Percentiles rank a stretch among this genome's conserved stretches.
phyloP scores from a whole-genome alignment of 1,284 basidiomycete genomes.

The Cutaneotrichosporon cutaneum region DNA sequence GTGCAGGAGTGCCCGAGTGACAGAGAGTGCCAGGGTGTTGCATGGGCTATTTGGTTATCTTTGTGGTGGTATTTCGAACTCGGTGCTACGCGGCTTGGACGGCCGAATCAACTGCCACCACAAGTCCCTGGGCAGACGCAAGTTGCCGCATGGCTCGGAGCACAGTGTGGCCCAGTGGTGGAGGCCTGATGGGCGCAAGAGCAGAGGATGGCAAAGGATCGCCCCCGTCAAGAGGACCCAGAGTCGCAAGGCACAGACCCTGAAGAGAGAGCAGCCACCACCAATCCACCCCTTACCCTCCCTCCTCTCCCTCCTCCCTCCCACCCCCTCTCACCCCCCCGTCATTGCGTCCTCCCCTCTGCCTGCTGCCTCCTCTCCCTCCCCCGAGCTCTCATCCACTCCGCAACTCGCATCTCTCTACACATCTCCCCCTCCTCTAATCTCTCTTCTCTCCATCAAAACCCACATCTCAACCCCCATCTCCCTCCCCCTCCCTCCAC shows the following conservation, averaged over 20 bases:
- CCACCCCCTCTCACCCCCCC: no score
- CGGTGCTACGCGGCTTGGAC: constrained; percentile 1
- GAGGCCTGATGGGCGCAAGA: no score
- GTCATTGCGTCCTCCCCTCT: not conserved
- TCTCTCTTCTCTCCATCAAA: constrained; percentile 6
- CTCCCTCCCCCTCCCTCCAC: constrained; percentile 12
- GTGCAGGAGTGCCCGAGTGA: no score
- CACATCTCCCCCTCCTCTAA: constrained; percentile 3
- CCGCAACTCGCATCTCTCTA: not conserved
- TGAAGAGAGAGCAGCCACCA: not conserved
- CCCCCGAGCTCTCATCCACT: not conserved
- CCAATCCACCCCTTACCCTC: not conserved
- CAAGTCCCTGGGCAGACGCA: not conserved
- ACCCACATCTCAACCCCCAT: not conserved
- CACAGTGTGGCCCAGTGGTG: no score
- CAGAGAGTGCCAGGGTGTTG: not conserved
- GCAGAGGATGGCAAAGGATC: not conserved
- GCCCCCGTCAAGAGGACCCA: no score
- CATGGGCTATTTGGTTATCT: constrained; percentile 1
- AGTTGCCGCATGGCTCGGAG: not conserved
- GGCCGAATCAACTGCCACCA: constrained; percentile 2
- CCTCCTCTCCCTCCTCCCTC: not conserved
- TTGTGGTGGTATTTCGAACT: not conserved
- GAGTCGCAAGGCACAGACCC: not conserved
- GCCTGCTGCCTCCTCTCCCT: not conserved